These are phyloP conservation scores for Penicillium simplicissimum DNA, from an alignment of 495 filamentous ascomycete genomes.

Conservation along the genomic window DNA sequence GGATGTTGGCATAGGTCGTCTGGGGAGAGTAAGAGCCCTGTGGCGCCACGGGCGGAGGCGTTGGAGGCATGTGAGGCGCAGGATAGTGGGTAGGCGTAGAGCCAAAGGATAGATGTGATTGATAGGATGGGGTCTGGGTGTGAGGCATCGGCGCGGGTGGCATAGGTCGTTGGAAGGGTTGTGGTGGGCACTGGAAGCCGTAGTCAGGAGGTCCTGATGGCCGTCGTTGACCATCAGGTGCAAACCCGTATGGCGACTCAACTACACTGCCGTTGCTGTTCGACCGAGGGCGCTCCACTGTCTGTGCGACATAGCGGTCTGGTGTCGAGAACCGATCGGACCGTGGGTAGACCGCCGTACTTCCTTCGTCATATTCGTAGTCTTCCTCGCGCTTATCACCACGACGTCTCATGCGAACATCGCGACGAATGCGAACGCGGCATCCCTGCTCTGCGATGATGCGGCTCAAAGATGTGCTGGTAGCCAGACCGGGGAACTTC, in stretches of 20 bases:
- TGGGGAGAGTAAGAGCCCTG: conserved; percentile 48
- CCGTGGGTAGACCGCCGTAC: conserved; percentile 51
- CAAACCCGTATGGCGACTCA: conserved; percentile 43
- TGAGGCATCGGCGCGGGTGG: conserved; percentile 38
- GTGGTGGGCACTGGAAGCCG: conserved; percentile 41
- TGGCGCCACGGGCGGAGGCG: conserved; percentile 47
- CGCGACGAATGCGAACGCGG: conserved; percentile 91
- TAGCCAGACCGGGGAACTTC: conserved; percentile 94
- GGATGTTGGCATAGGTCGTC: conserved; percentile 41
- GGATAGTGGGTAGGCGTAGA: conserved; percentile 44
- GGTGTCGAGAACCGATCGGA: conserved; percentile 59
- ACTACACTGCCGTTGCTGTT: conserved; percentile 67
- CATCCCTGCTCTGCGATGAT: conserved; percentile 96
- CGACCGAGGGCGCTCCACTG: conserved; percentile 65
- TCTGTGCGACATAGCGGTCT: conserved; percentile 44
- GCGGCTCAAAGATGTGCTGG: conserved; percentile 85
- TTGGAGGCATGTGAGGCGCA: conserved; percentile 48
- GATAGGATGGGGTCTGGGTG: conserved; percentile 32
- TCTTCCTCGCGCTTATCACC: conserved; percentile 69
- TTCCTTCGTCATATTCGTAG: conserved; percentile 66
- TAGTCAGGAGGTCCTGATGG: conserved; percentile 56
- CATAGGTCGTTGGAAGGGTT: conserved; percentile 36
- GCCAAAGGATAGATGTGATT: conserved; percentile 47
- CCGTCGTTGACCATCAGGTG: conserved; percentile 46
- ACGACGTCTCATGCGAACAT: conserved; percentile 94